Evolutionary conservation across 1,139 yeast genomes (phyloP), one percentile per base, ranked within the genome.

Genomic region (Blastobotrys aristatus): DNA sequence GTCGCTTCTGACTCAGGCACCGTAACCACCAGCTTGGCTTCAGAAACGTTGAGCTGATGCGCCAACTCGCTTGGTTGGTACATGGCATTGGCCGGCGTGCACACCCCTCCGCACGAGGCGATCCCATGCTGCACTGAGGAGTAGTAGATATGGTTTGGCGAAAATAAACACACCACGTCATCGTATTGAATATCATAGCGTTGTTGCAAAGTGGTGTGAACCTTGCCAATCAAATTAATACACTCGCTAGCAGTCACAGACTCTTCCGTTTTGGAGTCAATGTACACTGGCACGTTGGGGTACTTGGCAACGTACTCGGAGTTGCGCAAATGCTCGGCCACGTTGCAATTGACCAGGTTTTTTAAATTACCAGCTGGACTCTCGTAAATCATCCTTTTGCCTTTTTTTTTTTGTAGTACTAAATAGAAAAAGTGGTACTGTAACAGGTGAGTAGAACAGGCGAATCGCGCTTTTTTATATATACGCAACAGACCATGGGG

Each of bases 51-150:
- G 36, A 69, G 50, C 53, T 70, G 73, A 49, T 66, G 67, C 16
- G 61, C 57, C n/a, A 69, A 60, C 51, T 69, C 73, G 16, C 56
- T 57, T 21, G 65, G 57, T 18, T 55, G 51, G 52, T 68, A 69
- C 41, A 62, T 58, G 24, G 62, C 56, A 48, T 66, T 68, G 3
- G 69, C 70, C 2, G 73, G 72, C 2, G 68, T 57, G 17, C 68
- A 55, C 7, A 63, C 49, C 2, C 64, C 72, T 6, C 70, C 72
- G 8, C 59, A 53, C 26, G 61, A 51, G 13, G 65, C 52, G n/a
- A 62, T 56, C 1, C 65, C 68, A 37, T 58, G 59, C 45, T 66
- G 69, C n/a, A 67, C 46, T 1, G 55, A 48, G 1, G 68, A 62
- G 17, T 57, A 53, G 50, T 56, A 60, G 30, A 67, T 55, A 47